These are phyloP conservation scores for Draba incana DNA, from an alignment of 345 rosid genomes.

Conservation along the genomic window DNA sequence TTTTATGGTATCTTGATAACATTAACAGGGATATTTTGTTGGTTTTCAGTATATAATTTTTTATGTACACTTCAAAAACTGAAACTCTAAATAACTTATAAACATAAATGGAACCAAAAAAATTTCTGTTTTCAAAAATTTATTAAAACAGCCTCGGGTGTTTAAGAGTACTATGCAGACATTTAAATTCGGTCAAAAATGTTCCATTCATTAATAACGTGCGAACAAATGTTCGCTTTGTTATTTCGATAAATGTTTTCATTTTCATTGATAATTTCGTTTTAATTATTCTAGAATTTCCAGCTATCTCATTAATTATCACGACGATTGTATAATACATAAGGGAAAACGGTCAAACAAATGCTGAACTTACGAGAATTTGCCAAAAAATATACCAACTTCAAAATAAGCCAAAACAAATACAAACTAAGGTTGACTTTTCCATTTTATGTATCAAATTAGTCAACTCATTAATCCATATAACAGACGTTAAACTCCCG, in stretches of 20 bases:
- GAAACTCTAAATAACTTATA: not conserved
- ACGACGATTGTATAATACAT: constrained; percentile 4
- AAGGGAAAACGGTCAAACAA: no score
- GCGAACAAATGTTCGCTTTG: constrained; percentile 19
- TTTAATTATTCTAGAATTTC: constrained; percentile 25
- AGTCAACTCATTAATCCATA: no score
- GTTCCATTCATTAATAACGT: constrained; percentile 5
- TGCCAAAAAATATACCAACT: no score
- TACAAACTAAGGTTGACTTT: no score
- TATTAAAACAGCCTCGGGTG: constrained; percentile 10
- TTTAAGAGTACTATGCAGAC: constrained; percentile 5
- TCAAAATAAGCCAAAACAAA: no score
- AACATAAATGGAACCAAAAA: not conserved
- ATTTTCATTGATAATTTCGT: constrained; percentile 4
- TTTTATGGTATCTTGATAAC: not conserved
- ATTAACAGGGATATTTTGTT: not conserved
- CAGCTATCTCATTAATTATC: constrained; percentile 31
- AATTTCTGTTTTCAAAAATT: not conserved
- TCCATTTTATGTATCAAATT: no score
- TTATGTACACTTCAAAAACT: not conserved
- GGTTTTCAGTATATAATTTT: no score
- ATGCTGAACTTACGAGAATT: no score
- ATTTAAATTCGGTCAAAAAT: not conserved
- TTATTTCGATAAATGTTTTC: not conserved
- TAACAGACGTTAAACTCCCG: no score